Conservation (phyloP, 345 rosid genomes). For the Sonneratia caseolaris region DNA sequence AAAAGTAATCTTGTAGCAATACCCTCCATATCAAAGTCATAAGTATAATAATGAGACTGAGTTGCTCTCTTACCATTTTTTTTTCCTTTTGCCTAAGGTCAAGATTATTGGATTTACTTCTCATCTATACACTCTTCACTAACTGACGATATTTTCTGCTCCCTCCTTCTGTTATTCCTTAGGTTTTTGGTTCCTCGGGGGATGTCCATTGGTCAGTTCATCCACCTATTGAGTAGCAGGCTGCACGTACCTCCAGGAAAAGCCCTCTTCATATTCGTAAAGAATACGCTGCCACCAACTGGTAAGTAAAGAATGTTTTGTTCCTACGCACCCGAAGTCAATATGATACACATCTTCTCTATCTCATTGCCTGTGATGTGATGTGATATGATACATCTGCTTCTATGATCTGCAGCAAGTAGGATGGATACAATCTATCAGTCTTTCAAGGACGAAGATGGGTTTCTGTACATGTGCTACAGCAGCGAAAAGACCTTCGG, state of each 20-base stretch:
- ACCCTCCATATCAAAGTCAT: neutral
- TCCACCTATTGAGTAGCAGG: constrained; percentile 61
- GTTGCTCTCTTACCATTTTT: neutral
- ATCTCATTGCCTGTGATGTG: neutral
- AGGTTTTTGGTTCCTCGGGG: constrained; percentile 83
- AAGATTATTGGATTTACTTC: neutral
- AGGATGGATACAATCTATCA: constrained; percentile 61
- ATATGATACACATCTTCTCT: neutral
- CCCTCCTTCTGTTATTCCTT: neutral
- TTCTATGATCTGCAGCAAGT: constrained; percentile 35
- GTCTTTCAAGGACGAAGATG: constrained; percentile 81
- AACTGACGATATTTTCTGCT: neutral
- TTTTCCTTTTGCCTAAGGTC: neutral
- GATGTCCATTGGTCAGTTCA: constrained; percentile 88
- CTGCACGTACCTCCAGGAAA: constrained; percentile 58
- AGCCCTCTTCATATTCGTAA: constrained; percentile 71
- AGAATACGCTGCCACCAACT: constrained; percentile 74
- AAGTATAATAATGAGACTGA: neutral
- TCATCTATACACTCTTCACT: neutral
- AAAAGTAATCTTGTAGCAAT: constrained; percentile 33
- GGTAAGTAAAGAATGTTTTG: constrained; percentile 20
- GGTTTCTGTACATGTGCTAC: constrained; percentile 82
- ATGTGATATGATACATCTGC: neutral
- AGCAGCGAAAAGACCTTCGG: constrained; percentile 85
- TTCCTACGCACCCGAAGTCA: neutral